phyloP scores from a whole-genome alignment of 1,284 basidiomycete genomes.

The Microbotryum intermedium region DNA sequence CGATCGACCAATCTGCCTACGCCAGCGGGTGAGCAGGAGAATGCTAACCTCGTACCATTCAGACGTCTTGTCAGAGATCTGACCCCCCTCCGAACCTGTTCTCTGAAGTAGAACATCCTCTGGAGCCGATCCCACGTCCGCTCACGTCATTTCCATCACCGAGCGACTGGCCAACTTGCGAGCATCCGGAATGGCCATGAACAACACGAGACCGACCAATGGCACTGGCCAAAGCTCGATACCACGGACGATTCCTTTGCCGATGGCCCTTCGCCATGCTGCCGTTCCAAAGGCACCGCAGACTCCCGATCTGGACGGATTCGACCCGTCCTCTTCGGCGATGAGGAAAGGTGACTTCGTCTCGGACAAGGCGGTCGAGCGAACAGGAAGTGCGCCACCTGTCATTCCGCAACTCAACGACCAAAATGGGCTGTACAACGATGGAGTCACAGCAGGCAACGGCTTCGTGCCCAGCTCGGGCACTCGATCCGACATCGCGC shows the following conservation, averaged over 20 bases:
- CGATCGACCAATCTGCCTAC: neutral
- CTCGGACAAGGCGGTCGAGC: slow-evolving; percentile 3
- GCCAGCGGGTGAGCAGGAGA: neutral
- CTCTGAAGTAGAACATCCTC: neutral
- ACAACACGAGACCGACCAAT: neutral
- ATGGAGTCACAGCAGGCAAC: slow-evolving; percentile 10
- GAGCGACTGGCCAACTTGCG: slow-evolving; percentile 3
- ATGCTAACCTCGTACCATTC: neutral
- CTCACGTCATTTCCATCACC: neutral
- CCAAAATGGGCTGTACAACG: slow-evolving; percentile 3
- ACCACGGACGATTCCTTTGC: neutral
- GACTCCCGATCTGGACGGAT: neutral
- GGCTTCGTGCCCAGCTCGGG: neutral
- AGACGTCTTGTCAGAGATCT: neutral
- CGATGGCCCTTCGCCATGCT: neutral
- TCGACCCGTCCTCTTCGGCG: neutral
- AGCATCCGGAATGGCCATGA: neutral
- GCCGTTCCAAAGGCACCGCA: neutral
- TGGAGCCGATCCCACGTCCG: neutral
- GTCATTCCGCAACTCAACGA: slow-evolving; percentile 6
- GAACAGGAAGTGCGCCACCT: slow-evolving; percentile 23
- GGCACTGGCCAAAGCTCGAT: neutral
- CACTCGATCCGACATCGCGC: neutral
- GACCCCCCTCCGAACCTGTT: neutral
- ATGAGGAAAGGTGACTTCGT: neutral